A percentile compares a stretch with the other conserved stretches of the same genome.
Evolutionary conservation across 2,329 filamentous ascomycete species (phyloP).

Genomic region (Spiromastix sp.): DNA sequence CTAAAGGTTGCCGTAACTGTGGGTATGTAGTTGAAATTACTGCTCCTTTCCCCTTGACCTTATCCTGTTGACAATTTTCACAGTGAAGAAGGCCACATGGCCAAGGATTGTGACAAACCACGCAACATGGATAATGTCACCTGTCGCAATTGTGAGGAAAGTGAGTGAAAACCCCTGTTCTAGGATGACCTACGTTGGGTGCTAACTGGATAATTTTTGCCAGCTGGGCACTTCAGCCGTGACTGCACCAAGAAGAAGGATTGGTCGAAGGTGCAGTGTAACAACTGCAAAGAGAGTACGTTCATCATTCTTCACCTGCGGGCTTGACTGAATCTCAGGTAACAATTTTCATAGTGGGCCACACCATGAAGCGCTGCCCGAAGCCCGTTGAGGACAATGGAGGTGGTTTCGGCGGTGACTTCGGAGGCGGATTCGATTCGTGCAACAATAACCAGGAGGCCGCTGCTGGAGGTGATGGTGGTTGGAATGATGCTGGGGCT

Average conservation of each 20-base stretch:
- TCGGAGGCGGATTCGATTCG: constrained; percentile 6
- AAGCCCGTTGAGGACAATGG: constrained; percentile 14
- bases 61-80: constrained; percentile 14
- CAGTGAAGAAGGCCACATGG: constrained; percentile 32
- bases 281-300: constrained; percentile 35
- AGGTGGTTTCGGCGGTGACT: constrained; percentile 11
- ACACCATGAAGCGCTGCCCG: constrained; percentile 30
- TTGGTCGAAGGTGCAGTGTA: constrained; percentile 35
- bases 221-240: constrained; percentile 32
- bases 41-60: neutral
- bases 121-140: constrained; percentile 29
- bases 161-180: constrained; percentile 16
- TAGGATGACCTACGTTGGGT: neutral
- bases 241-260: constrained; percentile 36
- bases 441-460: constrained; percentile 11
- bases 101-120: constrained; percentile 33
- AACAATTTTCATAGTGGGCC: constrained; percentile 26
- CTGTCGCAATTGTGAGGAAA: constrained; percentile 37
- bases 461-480: constrained; percentile 6
- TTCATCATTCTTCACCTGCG: constrained; percentile 3
- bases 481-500: constrained; percentile 15
- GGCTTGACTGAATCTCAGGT: neutral
- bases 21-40: constrained; percentile 21
- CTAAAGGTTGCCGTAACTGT: constrained; percentile 35
- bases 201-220: constrained; percentile 7